These are phyloP conservation scores for Linnemannia zychae DNA, from an alignment of 192 early-diverging fungal species.

Conservation along the genomic window DNA sequence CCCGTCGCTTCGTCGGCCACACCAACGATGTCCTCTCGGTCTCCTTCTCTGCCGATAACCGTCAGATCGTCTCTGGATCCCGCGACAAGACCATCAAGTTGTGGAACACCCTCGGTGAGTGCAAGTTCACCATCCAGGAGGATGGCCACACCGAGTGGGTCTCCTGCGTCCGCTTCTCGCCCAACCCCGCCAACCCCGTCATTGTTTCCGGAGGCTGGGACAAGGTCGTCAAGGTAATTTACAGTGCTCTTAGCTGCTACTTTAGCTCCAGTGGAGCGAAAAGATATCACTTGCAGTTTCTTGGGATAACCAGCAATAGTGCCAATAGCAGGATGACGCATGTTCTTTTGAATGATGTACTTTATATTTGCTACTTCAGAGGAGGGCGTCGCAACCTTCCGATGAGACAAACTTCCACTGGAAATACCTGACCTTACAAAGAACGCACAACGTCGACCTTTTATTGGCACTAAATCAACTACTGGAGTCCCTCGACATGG, in stretches of 20 bases:
- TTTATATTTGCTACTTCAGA: slow-evolving; percentile 85
- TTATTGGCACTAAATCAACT: background rate
- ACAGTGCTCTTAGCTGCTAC: background rate
- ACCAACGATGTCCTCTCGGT: slow-evolving; percentile 98
- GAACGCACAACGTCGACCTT: background rate
- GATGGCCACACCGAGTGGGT: slow-evolving; percentile 99
- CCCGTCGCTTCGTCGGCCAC: slow-evolving; percentile 98
- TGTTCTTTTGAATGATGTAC: slow-evolving; percentile 45
- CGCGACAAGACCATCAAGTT: slow-evolving; percentile 99
- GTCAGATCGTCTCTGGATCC: slow-evolving; percentile 98
- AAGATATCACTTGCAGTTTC: slow-evolving; percentile 12
- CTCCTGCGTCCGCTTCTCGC: slow-evolving; percentile 99
- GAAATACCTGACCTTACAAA: slow-evolving; percentile 51
- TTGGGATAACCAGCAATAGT: background rate
- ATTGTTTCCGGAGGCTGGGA: slow-evolving; percentile 99
- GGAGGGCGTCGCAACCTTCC: slow-evolving; percentile 50
- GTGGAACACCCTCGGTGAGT: slow-evolving; percentile 99
- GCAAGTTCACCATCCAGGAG: slow-evolving; percentile 98
- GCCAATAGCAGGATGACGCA: slow-evolving; percentile 12
- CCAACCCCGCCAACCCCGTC: slow-evolving; percentile 98
- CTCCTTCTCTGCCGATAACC: slow-evolving; percentile 99
- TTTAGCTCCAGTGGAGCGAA: background rate
- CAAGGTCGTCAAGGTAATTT: slow-evolving; percentile 98
- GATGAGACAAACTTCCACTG: slow-evolving; percentile 72
- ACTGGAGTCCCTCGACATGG: background rate